Evolutionary conservation across 2,329 filamentous ascomycete species (phyloP).

Genomic region (Monosporascus cannonballus): DNA sequence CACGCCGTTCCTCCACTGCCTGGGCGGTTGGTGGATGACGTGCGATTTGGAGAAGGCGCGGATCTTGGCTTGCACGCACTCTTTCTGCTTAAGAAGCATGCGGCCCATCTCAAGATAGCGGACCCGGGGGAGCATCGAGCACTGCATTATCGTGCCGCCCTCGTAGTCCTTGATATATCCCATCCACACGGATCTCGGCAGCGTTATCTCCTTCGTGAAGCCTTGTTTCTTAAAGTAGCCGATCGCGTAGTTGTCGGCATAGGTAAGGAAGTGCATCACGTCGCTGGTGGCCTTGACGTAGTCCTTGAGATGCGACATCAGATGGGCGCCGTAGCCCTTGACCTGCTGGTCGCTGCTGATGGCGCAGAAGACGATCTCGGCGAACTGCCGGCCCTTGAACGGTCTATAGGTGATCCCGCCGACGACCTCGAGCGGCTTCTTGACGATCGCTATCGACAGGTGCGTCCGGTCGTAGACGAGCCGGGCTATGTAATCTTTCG

Average conservation of each 20-base stretch:
- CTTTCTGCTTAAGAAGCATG: constrained; percentile 96
- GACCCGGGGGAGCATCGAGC: constrained; percentile 90
- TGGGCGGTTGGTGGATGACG: constrained; percentile 77
- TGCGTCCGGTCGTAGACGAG: constrained; percentile 97
- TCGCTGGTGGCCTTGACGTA: constrained; percentile 96
- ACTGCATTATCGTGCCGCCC: constrained; percentile 98
- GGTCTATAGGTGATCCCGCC: constrained; percentile 95
- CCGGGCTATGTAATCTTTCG: constrained; percentile 96
- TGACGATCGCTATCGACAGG: constrained; percentile 93
- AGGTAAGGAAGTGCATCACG: constrained; percentile 98
- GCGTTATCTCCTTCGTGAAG: constrained; percentile 96
- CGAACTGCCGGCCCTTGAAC: constrained; percentile 86
- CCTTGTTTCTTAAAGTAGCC: constrained; percentile 99
- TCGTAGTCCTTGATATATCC: constrained; percentile 99
- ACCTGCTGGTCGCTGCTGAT: constrained; percentile 98
- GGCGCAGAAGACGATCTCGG: constrained; percentile 97
- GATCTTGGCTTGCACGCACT: constrained; percentile 91
- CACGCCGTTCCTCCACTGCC: constrained; percentile 74
- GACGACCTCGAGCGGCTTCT: constrained; percentile 91
- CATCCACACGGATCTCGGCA: constrained; percentile 92
- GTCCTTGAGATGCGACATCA: constrained; percentile 97
- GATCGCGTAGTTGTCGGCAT: constrained; percentile 97
- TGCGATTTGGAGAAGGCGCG: constrained; percentile 85
- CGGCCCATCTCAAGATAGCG: constrained; percentile 88
- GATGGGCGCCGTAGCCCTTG: constrained; percentile 94